Percentiles rank a stretch among this genome's conserved stretches.
Conservation (phyloP, 148 eudicot species). For the Silene conica region DNA sequence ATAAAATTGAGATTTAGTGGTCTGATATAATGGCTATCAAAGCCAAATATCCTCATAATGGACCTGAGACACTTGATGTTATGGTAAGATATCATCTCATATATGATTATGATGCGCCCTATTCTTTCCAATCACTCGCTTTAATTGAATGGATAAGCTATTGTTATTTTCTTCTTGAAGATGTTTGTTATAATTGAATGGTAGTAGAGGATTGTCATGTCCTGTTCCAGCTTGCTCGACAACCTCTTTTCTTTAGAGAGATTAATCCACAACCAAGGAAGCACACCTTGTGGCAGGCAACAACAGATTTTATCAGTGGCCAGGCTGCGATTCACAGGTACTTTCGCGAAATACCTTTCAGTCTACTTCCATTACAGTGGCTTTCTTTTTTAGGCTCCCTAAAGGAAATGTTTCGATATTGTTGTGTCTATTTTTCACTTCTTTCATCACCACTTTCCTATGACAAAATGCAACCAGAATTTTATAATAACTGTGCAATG, state of each 20-base stretch:
- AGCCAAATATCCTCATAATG: neutral
- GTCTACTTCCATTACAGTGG: neutral
- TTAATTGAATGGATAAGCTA: neutral
- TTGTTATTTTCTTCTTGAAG: neutral
- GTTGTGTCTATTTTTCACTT: too few species aligned
- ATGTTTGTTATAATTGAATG: conserved; percentile 3
- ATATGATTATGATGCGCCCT: too few species aligned
- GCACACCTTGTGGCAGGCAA: conserved; percentile 81
- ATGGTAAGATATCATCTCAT: neutral
- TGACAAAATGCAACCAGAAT: too few species aligned
- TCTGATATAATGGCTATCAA: conserved; percentile 36
- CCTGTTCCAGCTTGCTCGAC: conserved; percentile 59
- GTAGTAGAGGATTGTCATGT: conserved; percentile 10
- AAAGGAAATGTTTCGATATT: neutral
- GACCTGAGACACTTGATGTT: neutral
- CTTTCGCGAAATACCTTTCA: neutral
- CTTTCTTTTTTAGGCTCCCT: neutral
- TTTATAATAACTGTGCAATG: too few species aligned
- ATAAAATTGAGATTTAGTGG: conserved; percentile 52
- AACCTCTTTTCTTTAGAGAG: conserved; percentile 80
- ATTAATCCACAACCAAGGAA: conserved; percentile 91
- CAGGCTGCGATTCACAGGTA: conserved; percentile 67
- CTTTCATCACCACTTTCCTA: too few species aligned
- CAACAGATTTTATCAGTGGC: conserved; percentile 78
- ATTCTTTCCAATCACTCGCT: too few species aligned